Percentiles rank a stretch among this genome's conserved stretches.
These are phyloP conservation scores for Pilaira anomala DNA, from an alignment of 192 early-diverging fungal genomes.

Conservation along the genomic window DNA sequence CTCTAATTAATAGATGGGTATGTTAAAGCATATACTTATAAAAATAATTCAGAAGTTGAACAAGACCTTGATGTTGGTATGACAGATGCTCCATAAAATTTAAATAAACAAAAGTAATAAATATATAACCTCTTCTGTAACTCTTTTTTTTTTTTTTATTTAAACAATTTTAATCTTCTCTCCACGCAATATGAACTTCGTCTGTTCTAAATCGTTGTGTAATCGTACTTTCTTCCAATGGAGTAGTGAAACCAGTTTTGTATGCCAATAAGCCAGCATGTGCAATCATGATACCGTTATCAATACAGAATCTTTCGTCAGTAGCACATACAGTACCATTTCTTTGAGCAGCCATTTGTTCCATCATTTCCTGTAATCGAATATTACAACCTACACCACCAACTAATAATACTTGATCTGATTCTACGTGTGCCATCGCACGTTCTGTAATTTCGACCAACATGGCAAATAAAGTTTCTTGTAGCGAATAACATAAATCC, in stretches of 20 bases:
- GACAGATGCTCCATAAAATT: too few species aligned
- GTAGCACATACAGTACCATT: conserved; percentile 89
- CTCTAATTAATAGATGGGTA: conserved; percentile 51
- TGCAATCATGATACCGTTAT: conserved; percentile 99
- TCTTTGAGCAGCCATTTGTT: conserved; percentile 85
- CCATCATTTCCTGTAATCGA: conserved; percentile 98
- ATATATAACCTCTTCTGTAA: too few species aligned
- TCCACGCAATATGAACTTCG: conserved; percentile 80
- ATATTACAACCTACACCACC: conserved; percentile 97
- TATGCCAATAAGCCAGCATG: conserved; percentile 89
- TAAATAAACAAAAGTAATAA: too few species aligned
- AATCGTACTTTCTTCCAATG: conserved; percentile 81
- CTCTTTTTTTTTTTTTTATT: too few species aligned
- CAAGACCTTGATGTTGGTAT: background rate
- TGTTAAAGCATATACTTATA: conserved; percentile 62
- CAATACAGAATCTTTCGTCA: conserved; percentile 97
- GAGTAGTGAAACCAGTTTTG: conserved; percentile 77
- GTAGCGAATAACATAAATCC: conserved; percentile 96
- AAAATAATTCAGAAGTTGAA: background rate
- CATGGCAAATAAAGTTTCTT: conserved; percentile 99
- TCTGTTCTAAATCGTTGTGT: conserved; percentile 94
- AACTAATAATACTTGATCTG: conserved; percentile 87
- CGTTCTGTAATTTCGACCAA: conserved; percentile 98
- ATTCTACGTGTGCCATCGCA: conserved; percentile 97
- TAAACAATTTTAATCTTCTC: conserved; percentile 37